Evolutionary conservation across 106 monocot genomes (phyloP), one percentile per base, ranked within the genome.

Genomic region (Triglochin maritima): DNA sequence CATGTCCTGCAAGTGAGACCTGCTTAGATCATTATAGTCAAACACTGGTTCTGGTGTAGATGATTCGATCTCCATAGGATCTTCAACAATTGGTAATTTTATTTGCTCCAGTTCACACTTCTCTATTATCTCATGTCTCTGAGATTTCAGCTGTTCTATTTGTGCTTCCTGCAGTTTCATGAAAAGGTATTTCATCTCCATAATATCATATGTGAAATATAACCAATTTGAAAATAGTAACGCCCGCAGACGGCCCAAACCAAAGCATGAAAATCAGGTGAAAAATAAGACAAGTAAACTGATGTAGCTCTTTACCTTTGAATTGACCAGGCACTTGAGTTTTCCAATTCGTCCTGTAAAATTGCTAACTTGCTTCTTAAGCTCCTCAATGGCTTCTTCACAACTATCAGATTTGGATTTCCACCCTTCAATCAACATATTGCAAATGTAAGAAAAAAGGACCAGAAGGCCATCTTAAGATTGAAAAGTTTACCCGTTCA

Each of bases 21-120:
- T 76, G 56, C 80, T 83, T 41, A 98, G 73, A 17, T 86, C 74
- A 69, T 63, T 89, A 75, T 88, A 98, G 60, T 98, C 98, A 63
- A 86, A 79, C 46, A 66, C 65, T 60, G 79, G 78, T 62, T 47
- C 63, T 59, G 57, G 67, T 50, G 55, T 46, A 17, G 87, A 74
- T 62, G 81, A 74, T 63, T 77, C 96, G 69, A 61, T 82, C 64
- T 98, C 88, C 98, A 92, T 92, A 10, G 85, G 80, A 48, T 96
- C 95, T 67, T 88, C 84, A 63, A 89, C 44, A 6, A 66, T 86
- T 1, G 98, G 98, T 56, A 98, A 86, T n/a, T 78, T 74, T 84
- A 98, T 74, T 49, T 92, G 88, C 65, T 98, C 98, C 43, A 98
- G 78, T 64, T 98, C 92, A 80, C 92, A 92, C 29, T 84, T 92